Base-by-base conservation (phyloP, 345 rosid genomes). In the Brassica cretica region DNA sequence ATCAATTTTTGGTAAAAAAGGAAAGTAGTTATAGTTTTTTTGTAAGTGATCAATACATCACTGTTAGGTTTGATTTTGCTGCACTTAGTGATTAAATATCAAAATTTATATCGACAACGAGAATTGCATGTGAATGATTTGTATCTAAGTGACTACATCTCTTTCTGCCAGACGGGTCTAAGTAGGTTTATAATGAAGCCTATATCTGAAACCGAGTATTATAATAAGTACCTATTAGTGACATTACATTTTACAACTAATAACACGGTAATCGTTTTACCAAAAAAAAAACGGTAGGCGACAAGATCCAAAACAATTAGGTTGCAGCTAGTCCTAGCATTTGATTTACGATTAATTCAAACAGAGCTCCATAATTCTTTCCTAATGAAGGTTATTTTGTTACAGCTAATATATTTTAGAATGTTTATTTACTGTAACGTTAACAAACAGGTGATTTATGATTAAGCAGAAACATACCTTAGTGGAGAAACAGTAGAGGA, bases 401-500 rank as follows among this genome's bases (percentile, higher is more conserved):
- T 69, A 49, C 74, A 70, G 41, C 64, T 69, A 59, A 35, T 66
- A 49, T 49, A 49, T n/a, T 51, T 60, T 29, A 11, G 53, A 44
- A 59, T 18, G 27, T 46, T 44, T 70, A 1, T 62, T 32, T 49
- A 32, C 27, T 61, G 62, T 68, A 68, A 70, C 55, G 1, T 21
- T 63, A 44, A 19, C 24, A 77, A 64, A 55, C 24, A 19, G 56
- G 64, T 33, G 27, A 72, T 24, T 27, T n/a, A 21, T 14, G 59
- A 66, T 24, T 12, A 21, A 71, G 53, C 3, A 58, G 37, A 61
- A 71, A 72, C 82, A 58, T 30, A 94, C 98, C 98, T 94, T 92
- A 78, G 89, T 86, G 79, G 93, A 87, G 80, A 92, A 82, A 69
- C 88, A 88, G 79, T 88, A 94, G 59, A 92, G 96, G 66, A 88